Percentiles rank a stretch among this genome's conserved stretches.
phyloP scores from a whole-genome alignment of 2,329 filamentous ascomycete genomes.

The Fonsecaea erecta region DNA sequence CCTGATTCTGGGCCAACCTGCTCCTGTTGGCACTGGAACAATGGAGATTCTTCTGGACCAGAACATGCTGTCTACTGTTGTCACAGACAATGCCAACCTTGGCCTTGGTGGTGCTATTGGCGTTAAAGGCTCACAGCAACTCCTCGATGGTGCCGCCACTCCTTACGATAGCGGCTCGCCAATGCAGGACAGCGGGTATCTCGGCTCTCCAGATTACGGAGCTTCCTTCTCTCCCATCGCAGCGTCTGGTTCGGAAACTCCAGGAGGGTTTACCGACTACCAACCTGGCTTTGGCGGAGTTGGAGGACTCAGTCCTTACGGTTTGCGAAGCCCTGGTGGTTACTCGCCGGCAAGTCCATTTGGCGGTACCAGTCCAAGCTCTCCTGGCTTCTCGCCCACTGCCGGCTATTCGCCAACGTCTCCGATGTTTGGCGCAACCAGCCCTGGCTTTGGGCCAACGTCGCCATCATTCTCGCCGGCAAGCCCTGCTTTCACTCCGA shows the following conservation, averaged over 20 bases:
- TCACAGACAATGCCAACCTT: slow-evolving; percentile 87
- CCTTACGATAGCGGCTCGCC: slow-evolving; percentile 81
- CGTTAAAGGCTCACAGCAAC: slow-evolving; percentile 57
- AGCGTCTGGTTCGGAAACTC: slow-evolving; percentile 67
- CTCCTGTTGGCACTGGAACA: slow-evolving; percentile 94
- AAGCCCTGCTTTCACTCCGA: slow-evolving; percentile 68
- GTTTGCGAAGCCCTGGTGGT: slow-evolving; percentile 66
- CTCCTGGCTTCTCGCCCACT: slow-evolving; percentile 68
- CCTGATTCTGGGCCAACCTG: slow-evolving; percentile 96
- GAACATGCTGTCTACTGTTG: slow-evolving; percentile 92
- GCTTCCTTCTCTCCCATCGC: slow-evolving; percentile 73
- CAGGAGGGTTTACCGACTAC: slow-evolving; percentile 65
- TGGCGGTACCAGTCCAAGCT: slow-evolving; percentile 69
- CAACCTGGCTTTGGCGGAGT: slow-evolving; percentile 68
- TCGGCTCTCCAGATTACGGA: slow-evolving; percentile 67
- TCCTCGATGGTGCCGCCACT: slow-evolving; percentile 78
- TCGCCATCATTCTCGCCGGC: slow-evolving; percentile 60
- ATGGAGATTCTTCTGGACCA: slow-evolving; percentile 93
- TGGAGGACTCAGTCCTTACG: slow-evolving; percentile 70
- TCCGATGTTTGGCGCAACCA: slow-evolving; percentile 64
- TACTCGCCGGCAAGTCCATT: slow-evolving; percentile 76
- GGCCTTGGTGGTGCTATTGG: slow-evolving; percentile 80
- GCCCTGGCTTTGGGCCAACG: slow-evolving; percentile 58
- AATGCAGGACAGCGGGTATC: slow-evolving; percentile 63
- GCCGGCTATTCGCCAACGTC: slow-evolving; percentile 75